Evolutionary conservation across 495 filamentous ascomycete genomes (phyloP).

Genomic region (Friedmanniomyces simplex): DNA sequence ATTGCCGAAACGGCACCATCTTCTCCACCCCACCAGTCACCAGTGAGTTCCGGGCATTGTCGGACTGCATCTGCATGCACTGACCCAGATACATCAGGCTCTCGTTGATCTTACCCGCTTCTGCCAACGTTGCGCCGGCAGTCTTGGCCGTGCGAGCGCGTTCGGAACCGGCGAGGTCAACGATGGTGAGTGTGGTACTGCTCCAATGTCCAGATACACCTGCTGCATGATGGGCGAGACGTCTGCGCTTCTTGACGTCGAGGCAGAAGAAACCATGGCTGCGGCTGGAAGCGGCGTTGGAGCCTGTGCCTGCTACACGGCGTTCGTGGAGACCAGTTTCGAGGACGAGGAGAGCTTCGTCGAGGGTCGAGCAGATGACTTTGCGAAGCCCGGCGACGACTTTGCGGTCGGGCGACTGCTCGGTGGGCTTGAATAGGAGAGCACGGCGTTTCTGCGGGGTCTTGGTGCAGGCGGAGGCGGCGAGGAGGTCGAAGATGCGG

Average conservation of each 20-base stretch:
- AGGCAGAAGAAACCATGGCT: constrained; percentile 96
- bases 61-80: constrained; percentile 91
- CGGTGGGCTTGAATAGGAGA: constrained; percentile 79
- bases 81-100: constrained; percentile 96
- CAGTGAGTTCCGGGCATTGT: constrained; percentile 38
- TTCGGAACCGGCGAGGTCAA: constrained; percentile 89
- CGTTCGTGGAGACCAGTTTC: constrained; percentile 84
- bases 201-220: constrained; percentile 48
- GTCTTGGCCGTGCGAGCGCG: constrained; percentile 89
- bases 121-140: constrained; percentile 77
- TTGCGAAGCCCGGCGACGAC: constrained; percentile 86
- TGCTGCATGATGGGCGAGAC: constrained; percentile 28
- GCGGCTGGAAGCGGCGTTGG: constrained; percentile 77
- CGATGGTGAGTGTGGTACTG: constrained; percentile 75
- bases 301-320: constrained; percentile 78
- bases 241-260: constrained; percentile 75
- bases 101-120: constrained; percentile 97
- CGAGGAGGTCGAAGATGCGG: constrained; percentile 87
- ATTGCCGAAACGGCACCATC: constrained; percentile 85
- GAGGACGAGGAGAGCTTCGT: constrained; percentile 81
- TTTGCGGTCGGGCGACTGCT: constrained; percentile 73
- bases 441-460: constrained; percentile 56
- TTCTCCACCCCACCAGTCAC: constrained; percentile 41
- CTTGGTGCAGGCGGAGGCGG: constrained; percentile 36
- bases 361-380: constrained; percentile 71